phyloP scores from a whole-genome alignment of 805 yeast species.

The Metschnikowia henanensis region DNA sequence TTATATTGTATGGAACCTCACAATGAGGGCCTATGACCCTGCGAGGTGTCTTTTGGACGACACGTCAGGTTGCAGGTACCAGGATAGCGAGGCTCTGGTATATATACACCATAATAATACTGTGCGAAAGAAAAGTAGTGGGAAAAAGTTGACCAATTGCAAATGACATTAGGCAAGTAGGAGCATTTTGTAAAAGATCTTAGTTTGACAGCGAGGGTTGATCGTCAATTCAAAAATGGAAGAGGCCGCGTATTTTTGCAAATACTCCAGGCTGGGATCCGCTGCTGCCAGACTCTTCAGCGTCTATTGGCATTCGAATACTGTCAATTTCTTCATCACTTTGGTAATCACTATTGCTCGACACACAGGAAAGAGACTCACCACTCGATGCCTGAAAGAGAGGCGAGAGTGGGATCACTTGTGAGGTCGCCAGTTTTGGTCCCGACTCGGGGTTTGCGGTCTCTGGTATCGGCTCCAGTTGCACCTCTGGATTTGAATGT shows the following conservation, averaged over 20 bases:
- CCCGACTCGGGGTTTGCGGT: background rate
- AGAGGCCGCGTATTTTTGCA: slow-evolving; percentile 7
- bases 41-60: no score
- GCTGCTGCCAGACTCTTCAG: background rate
- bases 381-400: background rate
- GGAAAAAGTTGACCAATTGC: no score
- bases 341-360: slow-evolving; percentile 6
- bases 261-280: slow-evolving; percentile 4
- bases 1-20: no score
- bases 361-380: background rate
- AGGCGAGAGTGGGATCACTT: background rate
- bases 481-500: background rate
- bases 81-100: no score
- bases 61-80: no score
- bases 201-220: background rate
- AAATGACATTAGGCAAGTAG: no score
- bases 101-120: no score
- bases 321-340: slow-evolving; percentile 9
- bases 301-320: background rate
- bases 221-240: background rate
- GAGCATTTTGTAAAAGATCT: background rate
- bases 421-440: background rate
- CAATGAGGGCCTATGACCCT: no score
- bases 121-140: no score
- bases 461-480: background rate